Percentiles rank a stretch among this genome's conserved stretches.
Evolutionary conservation across 2,329 filamentous ascomycete genomes (phyloP).

Genomic region (Pseudopyricularia cyperi): DNA sequence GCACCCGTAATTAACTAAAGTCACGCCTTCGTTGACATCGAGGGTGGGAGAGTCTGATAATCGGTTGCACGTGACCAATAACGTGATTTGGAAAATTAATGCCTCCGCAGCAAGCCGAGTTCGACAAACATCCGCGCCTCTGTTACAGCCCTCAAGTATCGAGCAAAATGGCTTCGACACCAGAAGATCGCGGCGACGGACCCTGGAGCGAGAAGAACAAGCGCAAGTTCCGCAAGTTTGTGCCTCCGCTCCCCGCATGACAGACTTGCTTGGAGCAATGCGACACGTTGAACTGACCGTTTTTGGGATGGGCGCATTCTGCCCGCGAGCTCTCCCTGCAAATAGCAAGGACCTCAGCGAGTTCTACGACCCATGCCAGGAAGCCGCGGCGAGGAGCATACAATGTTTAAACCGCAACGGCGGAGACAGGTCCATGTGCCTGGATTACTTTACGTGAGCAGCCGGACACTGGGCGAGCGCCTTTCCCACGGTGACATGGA

Average conservation of each 20-base stretch:
- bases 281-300: not conserved
- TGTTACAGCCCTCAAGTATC: not conserved
- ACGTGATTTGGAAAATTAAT: too few species aligned
- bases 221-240: constrained; percentile 51
- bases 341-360: constrained; percentile 75
- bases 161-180: not conserved
- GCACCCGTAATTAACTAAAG: too few species aligned
- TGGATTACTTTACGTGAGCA: constrained; percentile 85
- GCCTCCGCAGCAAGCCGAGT: too few species aligned
- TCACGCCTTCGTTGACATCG: too few species aligned
- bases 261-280: not conserved
- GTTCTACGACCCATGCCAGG: constrained; percentile 91
- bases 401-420: constrained; percentile 80
- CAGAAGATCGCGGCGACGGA: not conserved
- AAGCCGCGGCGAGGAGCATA: constrained; percentile 74
- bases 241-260: constrained; percentile 3
- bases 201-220: constrained; percentile 48
- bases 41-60: too few species aligned
- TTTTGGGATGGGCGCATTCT: constrained; percentile 8
- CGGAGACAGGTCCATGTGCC: constrained; percentile 79
- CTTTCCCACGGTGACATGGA: not conserved
- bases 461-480: not conserved
- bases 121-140: too few species aligned
- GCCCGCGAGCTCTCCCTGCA: not conserved
- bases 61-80: too few species aligned